A percentile compares a stretch with the other conserved stretches of the same genome.
Evolutionary conservation across 306 rosid genomes (phyloP).

Genomic region (Prinsepia uniflora): DNA sequence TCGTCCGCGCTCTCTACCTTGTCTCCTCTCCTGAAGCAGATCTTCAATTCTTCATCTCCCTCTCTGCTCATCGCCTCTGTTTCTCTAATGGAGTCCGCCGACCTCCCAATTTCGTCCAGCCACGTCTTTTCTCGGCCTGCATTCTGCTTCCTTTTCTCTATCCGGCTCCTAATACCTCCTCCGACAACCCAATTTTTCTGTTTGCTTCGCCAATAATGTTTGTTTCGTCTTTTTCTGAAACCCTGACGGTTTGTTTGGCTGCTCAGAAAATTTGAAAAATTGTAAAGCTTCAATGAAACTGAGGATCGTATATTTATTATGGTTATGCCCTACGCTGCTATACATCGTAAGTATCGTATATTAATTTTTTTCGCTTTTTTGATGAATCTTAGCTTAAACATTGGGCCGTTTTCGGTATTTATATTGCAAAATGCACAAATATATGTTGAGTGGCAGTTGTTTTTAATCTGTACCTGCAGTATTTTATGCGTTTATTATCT

Average conservation of each 20-base stretch:
- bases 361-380: neutral
- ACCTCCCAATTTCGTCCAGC: constrained; percentile 1
- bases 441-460: neutral
- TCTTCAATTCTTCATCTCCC: neutral
- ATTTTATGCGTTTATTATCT: constrained; percentile 10
- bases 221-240: neutral
- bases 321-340: constrained; percentile 23
- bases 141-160: constrained; percentile 10
- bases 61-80: neutral
- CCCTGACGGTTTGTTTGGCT: constrained; percentile 25
- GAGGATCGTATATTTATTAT: constrained; percentile 20
- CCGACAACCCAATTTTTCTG: constrained; percentile 3
- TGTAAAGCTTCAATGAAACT: neutral
- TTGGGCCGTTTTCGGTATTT: neutral
- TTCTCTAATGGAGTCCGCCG: constrained; percentile 6
- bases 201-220: neutral
- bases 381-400: constrained; percentile 4
- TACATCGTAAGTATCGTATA: neutral
- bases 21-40: constrained; percentile 20
- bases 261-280: constrained; percentile 18
- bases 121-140: constrained; percentile 13
- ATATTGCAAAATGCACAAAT: neutral
- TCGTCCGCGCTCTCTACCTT: neutral
- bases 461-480: constrained; percentile 6
- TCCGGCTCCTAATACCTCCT: neutral